Percentiles rank a stretch among this genome's conserved stretches.
Evolutionary conservation across 2,329 filamentous ascomycete species (phyloP).

Genomic region (Aspergillus ruber): DNA sequence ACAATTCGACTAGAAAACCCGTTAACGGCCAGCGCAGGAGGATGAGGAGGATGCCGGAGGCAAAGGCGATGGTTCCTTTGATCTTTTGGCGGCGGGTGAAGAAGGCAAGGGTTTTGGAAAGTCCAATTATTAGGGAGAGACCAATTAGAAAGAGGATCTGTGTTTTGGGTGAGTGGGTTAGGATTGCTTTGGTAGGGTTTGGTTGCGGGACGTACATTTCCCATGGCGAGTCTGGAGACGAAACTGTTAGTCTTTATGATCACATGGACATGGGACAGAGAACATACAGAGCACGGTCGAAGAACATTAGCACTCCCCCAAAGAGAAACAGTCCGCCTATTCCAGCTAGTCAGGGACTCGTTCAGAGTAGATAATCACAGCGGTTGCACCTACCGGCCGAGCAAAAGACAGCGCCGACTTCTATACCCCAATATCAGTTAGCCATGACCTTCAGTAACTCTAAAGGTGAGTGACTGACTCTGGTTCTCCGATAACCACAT

Average conservation of each 20-base stretch:
- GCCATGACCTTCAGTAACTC: slow-evolving; percentile 6
- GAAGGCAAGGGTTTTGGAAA: slow-evolving; percentile 85
- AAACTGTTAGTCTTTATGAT: slow-evolving; percentile 2
- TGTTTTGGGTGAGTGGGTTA: not conserved
- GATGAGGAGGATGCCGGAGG: slow-evolving; percentile 74
- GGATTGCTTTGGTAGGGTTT: slow-evolving; percentile 4
- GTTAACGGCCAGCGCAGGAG: slow-evolving; percentile 84
- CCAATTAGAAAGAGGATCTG: slow-evolving; percentile 97
- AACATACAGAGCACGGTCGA: slow-evolving; percentile 86
- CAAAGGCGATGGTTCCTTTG: slow-evolving; percentile 85
- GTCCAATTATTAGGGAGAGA: slow-evolving; percentile 89
- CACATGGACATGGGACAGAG: not conserved
- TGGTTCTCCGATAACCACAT: slow-evolving; percentile 97
- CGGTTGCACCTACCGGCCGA: slow-evolving; percentile 70
- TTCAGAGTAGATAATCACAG: slow-evolving; percentile 1
- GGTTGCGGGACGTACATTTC: slow-evolving; percentile 59
- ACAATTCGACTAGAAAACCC: slow-evolving; percentile 84
- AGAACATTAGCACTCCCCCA: slow-evolving; percentile 92
- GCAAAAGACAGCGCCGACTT: slow-evolving; percentile 96
- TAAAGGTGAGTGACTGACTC: slow-evolving; percentile 56
- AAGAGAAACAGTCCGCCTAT: slow-evolving; percentile 90
- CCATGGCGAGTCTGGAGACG: slow-evolving; percentile 76
- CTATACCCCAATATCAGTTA: slow-evolving; percentile 44
- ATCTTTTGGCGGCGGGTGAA: slow-evolving; percentile 91
- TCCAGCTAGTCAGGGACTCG: slow-evolving; percentile 7